These are phyloP conservation scores for Ogataea henricii DNA, from an alignment of 805 yeast genomes.

Conservation along the genomic window DNA sequence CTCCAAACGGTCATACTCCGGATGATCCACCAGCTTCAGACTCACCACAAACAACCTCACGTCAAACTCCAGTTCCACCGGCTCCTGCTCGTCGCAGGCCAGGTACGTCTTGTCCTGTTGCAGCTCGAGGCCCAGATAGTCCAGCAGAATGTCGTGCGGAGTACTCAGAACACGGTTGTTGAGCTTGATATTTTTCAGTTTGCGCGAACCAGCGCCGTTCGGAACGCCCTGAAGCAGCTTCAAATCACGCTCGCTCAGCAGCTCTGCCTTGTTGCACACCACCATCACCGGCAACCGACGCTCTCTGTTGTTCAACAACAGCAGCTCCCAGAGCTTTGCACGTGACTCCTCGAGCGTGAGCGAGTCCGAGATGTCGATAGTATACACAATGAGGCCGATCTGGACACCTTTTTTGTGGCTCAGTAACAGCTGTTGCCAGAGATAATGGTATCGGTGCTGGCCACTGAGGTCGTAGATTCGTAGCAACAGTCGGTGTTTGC, in stretches of 20 bases:
- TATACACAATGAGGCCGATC: slow-evolving; percentile 27
- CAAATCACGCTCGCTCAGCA: slow-evolving; percentile 23
- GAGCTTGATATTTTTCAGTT: slow-evolving; percentile 11
- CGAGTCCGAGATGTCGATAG: slow-evolving; percentile 34
- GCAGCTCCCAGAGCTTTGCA: slow-evolving; percentile 21
- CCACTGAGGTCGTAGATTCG: slow-evolving; percentile 35
- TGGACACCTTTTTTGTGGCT: slow-evolving; percentile 14
- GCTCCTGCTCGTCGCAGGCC: slow-evolving; percentile 2
- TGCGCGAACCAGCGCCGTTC: slow-evolving; percentile 1
- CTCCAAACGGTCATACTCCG: slow-evolving; percentile 16
- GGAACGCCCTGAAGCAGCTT: slow-evolving; percentile 9
- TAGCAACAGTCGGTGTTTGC: slow-evolving; percentile 16
- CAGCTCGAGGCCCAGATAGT: slow-evolving; percentile 23
- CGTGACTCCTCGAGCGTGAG: slow-evolving; percentile 28
- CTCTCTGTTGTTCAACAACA: slow-evolving; percentile 21
- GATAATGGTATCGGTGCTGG: slow-evolving; percentile 27
- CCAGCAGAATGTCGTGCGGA: slow-evolving; percentile 16
- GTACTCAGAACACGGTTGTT: slow-evolving; percentile 11
- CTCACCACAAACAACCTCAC: slow-evolving; percentile 27
- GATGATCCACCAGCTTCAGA: slow-evolving; percentile 13
- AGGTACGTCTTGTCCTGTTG: slow-evolving; percentile 3
- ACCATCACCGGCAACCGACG: slow-evolving; percentile 30
- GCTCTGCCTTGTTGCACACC: slow-evolving; percentile 34
- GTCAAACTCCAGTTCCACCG: slow-evolving; percentile 24
- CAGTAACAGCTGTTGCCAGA: slow-evolving; percentile 26